phyloP scores from a whole-genome alignment of 2,329 filamentous ascomycete genomes.

The Fusarium sp. region DNA sequence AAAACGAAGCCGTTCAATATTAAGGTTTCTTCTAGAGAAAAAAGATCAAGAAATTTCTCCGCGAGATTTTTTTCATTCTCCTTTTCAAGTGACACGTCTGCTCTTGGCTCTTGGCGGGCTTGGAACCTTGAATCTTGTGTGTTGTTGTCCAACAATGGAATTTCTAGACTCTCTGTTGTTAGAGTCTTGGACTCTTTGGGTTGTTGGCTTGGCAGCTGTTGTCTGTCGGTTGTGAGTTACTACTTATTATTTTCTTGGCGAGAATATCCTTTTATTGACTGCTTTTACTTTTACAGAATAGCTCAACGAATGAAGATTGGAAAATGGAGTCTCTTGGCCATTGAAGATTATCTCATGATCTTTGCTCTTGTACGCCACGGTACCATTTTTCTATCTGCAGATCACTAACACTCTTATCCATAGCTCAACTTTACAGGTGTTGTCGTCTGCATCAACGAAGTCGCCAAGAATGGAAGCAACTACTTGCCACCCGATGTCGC shows the following conservation, averaged over 20 bases:
- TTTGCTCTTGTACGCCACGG: constrained; percentile 55
- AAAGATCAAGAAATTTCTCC: not conserved
- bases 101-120: not conserved
- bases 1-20: not conserved
- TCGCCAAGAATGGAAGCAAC: constrained; percentile 59
- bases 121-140: not conserved
- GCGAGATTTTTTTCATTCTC: not conserved
- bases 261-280: not conserved
- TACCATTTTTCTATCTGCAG: no score
- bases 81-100: not conserved
- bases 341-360: constrained; percentile 70
- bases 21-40: not conserved
- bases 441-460: constrained; percentile 57
- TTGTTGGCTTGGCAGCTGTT: constrained; percentile 43
- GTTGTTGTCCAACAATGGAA: constrained; percentile 45
- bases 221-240: constrained; percentile 40
- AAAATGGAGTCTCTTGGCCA: constrained; percentile 60
- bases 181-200: constrained; percentile 49
- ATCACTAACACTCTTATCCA: constrained; percentile 15
- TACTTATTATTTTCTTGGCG: not conserved
- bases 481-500: constrained; percentile 54
- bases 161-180: constrained; percentile 41
- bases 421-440: constrained; percentile 55
- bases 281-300: constrained; percentile 23
- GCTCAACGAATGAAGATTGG: constrained; percentile 56